Base-by-base conservation (phyloP, 176 grass and related monocot species). In the Carex littledalei region DNA sequence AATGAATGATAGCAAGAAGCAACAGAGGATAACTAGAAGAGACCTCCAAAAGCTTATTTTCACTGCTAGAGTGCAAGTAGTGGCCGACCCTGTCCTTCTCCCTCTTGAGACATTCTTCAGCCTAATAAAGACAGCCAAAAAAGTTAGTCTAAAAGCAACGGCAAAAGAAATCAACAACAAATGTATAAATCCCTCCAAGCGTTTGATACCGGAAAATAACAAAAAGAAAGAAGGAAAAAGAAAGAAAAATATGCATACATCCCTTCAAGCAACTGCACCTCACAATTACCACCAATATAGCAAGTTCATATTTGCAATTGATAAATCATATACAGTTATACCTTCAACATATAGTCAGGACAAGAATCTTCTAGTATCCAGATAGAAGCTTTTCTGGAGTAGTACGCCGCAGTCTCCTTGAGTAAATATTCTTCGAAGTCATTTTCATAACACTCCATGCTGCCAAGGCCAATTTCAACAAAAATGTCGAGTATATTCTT, bases 351-450 rank as follows among this genome's bases (percentile, higher is more conserved):
- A 74, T 99, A 96, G 81, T 99, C 93, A 26, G 91, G 97, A 73
- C 91, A 99, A 70, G 97, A 94, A 82, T 99, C 97, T 86, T 99
- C 97, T 29, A 91, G 65, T 81, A 99, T 92, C 97, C 97, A 99
- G 31, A 83, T 94, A 54, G 92, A 92, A 86, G 97, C 93, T 43
- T 99, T 99, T 62, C 94, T 88, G 84, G 88, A 99, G 75, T 99
- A 96, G 86, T 99, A 99, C 9, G 89, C 80, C 21, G 90, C 91
- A 49, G 93, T 94, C 26, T 94, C 93, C 86, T 92, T 92, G n/a
- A 99, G 97, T 78, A 99, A 87, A 90, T 87, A 90, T 64, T 91
- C 85, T 82, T 99, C 97, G 0, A 99, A 99, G 63, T 99, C 97
- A 26, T 88, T 89, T 70, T 92, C 97, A 50, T 99, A 99, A n/a